phyloP scores from a whole-genome alignment of 805 yeast genomes.

The Jamesozyma jinghongensis region DNA sequence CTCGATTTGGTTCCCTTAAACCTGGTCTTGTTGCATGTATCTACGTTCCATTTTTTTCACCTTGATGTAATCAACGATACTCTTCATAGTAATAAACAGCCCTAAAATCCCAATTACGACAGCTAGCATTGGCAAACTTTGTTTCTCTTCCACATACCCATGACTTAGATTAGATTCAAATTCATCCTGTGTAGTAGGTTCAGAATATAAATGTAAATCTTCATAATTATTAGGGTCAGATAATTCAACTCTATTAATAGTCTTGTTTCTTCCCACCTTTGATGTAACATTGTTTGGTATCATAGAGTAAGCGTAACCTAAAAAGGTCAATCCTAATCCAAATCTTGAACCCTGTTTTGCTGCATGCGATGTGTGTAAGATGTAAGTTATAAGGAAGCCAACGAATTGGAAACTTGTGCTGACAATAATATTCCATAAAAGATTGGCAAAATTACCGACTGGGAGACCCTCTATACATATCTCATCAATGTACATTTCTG shows the following conservation, averaged over 20 bases:
- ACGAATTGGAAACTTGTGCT: constrained; percentile 88
- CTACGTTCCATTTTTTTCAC: constrained; percentile 67
- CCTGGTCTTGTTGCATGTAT: constrained; percentile 22
- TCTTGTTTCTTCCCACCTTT: constrained; percentile 25
- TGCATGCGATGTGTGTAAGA: constrained; percentile 93
- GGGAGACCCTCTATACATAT: constrained; percentile 92
- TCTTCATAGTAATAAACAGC: constrained; percentile 49
- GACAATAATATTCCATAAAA: constrained; percentile 82
- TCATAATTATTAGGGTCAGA: constrained; percentile 51
- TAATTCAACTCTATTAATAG: constrained; percentile 40
- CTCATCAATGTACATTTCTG: constrained; percentile 60
- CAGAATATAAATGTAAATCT: constrained; percentile 23
- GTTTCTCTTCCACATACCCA: constrained; percentile 26
- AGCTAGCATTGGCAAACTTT: constrained; percentile 45
- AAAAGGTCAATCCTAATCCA: constrained; percentile 79
- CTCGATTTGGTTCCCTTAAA: neutral
- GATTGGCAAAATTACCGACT: constrained; percentile 83
- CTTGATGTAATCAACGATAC: constrained; percentile 60
- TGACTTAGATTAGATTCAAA: constrained; percentile 26
- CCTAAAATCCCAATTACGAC: constrained; percentile 62
- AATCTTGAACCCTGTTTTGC: constrained; percentile 92
- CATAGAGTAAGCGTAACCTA: constrained; percentile 57
- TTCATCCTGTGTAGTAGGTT: constrained; percentile 18
- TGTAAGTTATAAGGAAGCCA: constrained; percentile 83
- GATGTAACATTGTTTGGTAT: constrained; percentile 37